Percentiles rank a stretch among this genome's conserved stretches.
Conservation (phyloP, 139 green algal genomes). For the Zygnema cylindricum region DNA sequence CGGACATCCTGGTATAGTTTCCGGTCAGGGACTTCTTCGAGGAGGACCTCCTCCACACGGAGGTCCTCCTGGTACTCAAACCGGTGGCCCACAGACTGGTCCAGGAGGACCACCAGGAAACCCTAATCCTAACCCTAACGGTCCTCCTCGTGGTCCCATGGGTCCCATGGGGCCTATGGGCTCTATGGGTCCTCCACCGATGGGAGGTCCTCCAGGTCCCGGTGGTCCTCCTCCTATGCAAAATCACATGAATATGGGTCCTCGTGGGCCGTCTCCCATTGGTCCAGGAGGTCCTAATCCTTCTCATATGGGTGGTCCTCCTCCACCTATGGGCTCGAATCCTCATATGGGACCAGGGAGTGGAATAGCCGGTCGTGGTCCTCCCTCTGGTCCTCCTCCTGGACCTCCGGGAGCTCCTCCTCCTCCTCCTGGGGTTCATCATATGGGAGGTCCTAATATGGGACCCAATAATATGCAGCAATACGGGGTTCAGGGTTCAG, state of each 20-base stretch:
- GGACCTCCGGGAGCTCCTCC: not conserved
- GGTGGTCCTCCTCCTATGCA: not conserved
- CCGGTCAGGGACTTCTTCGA: slow-evolving; percentile 3
- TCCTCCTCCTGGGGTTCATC: too few relatives aligned
- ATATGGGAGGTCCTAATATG: too few relatives aligned
- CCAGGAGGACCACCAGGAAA: not conserved
- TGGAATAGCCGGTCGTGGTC: not conserved
- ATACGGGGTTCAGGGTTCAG: too few relatives aligned
- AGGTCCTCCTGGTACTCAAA: slow-evolving; percentile 17
- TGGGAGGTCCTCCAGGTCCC: too few relatives aligned
- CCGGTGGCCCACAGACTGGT: too few relatives aligned
- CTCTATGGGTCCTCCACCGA: too few relatives aligned
- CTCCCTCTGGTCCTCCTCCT: not conserved
- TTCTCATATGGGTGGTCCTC: not conserved
- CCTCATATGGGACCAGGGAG: not conserved
- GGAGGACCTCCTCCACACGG: not conserved
- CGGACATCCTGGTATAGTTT: not conserved
- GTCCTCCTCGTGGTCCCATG: not conserved
- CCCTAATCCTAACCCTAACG: not conserved
- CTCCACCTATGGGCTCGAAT: not conserved
- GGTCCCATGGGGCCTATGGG: not conserved
- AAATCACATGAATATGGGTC: slow-evolving; percentile 21
- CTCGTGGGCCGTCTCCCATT: not conserved
- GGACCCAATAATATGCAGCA: too few relatives aligned
- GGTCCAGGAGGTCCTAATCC: not conserved